Evolutionary conservation across 805 yeast genomes (phyloP), one percentile per base, ranked within the genome.

Genomic region (Zygosaccharomyces gambellarensis): DNA sequence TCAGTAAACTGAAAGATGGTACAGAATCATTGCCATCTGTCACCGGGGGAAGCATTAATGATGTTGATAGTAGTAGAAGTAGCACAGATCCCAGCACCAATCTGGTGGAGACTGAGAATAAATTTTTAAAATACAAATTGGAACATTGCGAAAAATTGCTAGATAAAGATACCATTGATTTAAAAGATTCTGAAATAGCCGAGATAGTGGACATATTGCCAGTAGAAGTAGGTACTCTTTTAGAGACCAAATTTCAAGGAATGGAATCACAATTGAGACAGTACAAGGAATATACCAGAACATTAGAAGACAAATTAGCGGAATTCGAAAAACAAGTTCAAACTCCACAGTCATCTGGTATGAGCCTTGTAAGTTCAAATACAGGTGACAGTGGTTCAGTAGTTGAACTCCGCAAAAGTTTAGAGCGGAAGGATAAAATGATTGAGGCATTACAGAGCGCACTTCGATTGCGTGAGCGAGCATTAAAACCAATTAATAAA

Each of bases 341-440:
- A 42, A 30, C 47, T 17, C 23, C 22, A 38, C 38, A 41, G 32
- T 17, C 28, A 39, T 21, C 29, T 17, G 6, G 17, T 4, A 39
- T 31, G 31, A 17, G 36, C 4, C 27, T 28, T 14, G 25, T 17
- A 19, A 21, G 34, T 14, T 22, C 32, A 12, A 11, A n/a, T 30
- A 25, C 11, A 10, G 34, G 29, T n/a, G 36, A 42, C 56, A 83
- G 79, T 49, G 87, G 82, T 43, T 92, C 86, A 59, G 79, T 90
- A 11, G 58, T 68, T 42, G 88, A 82, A 45, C 71, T 90, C 55
- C 76, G 77, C 57, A 83, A 80, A 44, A 73, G 78, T 39, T 60
- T 87, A 34, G 75, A 77, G 41, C 87, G 85, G 54, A 90, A 89
- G 64, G 95, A 89, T 57, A 81, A 82, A 41, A 83, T 90, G 54